These are phyloP conservation scores for Diversispora eburnea DNA, from an alignment of 192 early-diverging fungal species.

Conservation along the genomic window DNA sequence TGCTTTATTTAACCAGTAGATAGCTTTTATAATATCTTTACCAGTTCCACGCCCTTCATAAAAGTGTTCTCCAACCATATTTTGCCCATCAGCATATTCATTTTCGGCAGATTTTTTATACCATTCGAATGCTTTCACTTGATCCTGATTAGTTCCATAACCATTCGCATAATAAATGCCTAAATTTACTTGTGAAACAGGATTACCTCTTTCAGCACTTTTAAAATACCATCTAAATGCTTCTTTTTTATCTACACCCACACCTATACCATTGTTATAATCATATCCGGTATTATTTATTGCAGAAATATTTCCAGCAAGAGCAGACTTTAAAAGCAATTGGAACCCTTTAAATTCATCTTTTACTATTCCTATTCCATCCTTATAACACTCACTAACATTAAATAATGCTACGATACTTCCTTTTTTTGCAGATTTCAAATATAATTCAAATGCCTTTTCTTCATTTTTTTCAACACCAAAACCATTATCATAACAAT, in stretches of 20 bases:
- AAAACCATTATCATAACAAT: conserved; percentile 56
- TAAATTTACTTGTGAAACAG: conserved; percentile 70
- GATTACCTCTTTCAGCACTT: conserved; percentile 53
- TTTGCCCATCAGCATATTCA: conserved; percentile 54
- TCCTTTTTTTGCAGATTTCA: conserved; percentile 58
- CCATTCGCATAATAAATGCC: conserved; percentile 71
- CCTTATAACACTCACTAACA: conserved; percentile 49
- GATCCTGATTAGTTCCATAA: conserved; percentile 48
- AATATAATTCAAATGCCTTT: conserved; percentile 55
- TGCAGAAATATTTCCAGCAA: conserved; percentile 70
- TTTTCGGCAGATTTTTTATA: conserved; percentile 60
- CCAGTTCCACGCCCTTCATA: neutral
- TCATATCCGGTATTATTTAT: conserved; percentile 72
- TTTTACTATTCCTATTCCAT: conserved; percentile 47
- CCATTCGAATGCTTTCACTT: conserved; percentile 54
- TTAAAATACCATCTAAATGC: conserved; percentile 71
- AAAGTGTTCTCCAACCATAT: conserved; percentile 39
- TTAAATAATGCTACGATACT: conserved; percentile 77
- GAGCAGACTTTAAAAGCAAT: conserved; percentile 63
- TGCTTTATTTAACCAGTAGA: neutral
- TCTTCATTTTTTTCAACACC: conserved; percentile 46
- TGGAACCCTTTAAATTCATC: conserved; percentile 39
- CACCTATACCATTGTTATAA: conserved; percentile 51
- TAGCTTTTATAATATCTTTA: neutral
- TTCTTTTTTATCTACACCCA: conserved; percentile 49